These are phyloP conservation scores for Vitis cinerea DNA, from an alignment of 164 flowering plant genomes.

Conservation along the genomic window DNA sequence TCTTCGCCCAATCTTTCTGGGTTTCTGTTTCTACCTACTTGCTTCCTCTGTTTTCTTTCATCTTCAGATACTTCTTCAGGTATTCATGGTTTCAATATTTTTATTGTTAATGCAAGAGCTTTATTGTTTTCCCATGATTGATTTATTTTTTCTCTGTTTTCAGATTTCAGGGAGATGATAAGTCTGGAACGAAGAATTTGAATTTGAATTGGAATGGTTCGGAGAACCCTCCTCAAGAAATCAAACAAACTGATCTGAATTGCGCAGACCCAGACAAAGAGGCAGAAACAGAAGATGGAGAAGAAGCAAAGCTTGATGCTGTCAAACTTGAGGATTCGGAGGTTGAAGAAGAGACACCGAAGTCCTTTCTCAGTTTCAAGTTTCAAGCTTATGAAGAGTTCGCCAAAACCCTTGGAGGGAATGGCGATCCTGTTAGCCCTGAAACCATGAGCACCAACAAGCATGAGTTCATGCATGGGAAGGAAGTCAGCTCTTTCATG, in stretches of 20 bases:
- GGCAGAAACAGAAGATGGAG: neutral
- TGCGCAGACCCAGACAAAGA: conserved; percentile 1
- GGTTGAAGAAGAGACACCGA: conserved; percentile 39
- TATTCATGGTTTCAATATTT: conserved; percentile 9
- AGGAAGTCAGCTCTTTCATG: conserved; percentile 32
- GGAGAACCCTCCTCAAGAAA: neutral
- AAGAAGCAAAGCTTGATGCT: conserved; percentile 12
- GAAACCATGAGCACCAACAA: conserved; percentile 17
- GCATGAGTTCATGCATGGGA: conserved; percentile 29
- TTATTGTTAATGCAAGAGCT: neutral
- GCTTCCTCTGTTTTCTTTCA: conserved; percentile 31
- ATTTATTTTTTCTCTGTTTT: neutral
- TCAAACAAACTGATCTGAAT: neutral
- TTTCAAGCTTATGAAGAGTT: conserved; percentile 53
- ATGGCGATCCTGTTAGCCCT: conserved; percentile 4
- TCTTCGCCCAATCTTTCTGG: conserved; percentile 17
- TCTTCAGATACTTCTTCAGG: conserved; percentile 31
- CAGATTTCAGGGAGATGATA: conserved; percentile 2
- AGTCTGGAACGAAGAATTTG: conserved; percentile 1
- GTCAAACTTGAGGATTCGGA: conserved; percentile 15
- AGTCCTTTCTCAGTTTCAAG: conserved; percentile 48
- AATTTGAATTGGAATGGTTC: conserved; percentile 6
- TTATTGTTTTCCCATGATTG: neutral
- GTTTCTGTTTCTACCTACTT: conserved; percentile 27
- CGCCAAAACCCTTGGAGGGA: conserved; percentile 16